Evolutionary conservation across 768 basidiomycete genomes (phyloP).

Genomic region (Daedaleopsis sinensis): DNA sequence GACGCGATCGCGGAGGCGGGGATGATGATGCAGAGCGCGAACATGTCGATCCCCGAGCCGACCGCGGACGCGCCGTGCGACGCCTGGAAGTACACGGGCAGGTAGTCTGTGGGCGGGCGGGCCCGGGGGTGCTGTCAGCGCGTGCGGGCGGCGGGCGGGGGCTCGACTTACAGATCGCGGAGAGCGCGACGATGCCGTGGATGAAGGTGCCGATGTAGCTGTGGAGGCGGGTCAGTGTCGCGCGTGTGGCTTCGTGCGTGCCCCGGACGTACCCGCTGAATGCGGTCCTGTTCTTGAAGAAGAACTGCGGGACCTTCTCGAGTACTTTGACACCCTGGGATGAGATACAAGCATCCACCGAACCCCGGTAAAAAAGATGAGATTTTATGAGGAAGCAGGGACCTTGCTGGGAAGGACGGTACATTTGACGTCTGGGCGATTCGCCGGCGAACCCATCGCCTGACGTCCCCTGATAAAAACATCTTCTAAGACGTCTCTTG

Average conservation of each 20-base stretch:
- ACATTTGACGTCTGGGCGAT: no score
- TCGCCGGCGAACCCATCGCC: no score
- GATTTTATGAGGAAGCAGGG: no score
- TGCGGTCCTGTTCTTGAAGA: conserved; percentile 6
- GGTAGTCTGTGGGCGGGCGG: conserved; percentile 32
- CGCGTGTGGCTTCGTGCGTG: background rate
- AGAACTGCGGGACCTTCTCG: background rate
- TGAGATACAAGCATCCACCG: conserved; percentile 14
- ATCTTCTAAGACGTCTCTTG: no score
- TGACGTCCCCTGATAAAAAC: no score
- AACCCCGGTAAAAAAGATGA: no score
- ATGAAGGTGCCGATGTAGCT: conserved; percentile 42
- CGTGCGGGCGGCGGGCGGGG: background rate
- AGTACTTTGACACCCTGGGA: conserved; percentile 21
- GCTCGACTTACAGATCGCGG: conserved; percentile 20
- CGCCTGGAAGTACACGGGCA: conserved; percentile 51
- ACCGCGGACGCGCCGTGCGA: conserved; percentile 40
- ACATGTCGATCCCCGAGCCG: conserved; percentile 38
- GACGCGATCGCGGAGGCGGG: conserved; percentile 41
- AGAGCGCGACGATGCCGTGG: conserved; percentile 28
- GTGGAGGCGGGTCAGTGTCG: background rate
- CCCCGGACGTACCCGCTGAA: conserved; percentile 5
- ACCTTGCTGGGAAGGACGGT: no score
- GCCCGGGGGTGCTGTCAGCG: background rate
- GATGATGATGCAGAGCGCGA: conserved; percentile 35